Base-by-base conservation (phyloP, 305 asterid genomes). In the Nicotiana rustica region DNA sequence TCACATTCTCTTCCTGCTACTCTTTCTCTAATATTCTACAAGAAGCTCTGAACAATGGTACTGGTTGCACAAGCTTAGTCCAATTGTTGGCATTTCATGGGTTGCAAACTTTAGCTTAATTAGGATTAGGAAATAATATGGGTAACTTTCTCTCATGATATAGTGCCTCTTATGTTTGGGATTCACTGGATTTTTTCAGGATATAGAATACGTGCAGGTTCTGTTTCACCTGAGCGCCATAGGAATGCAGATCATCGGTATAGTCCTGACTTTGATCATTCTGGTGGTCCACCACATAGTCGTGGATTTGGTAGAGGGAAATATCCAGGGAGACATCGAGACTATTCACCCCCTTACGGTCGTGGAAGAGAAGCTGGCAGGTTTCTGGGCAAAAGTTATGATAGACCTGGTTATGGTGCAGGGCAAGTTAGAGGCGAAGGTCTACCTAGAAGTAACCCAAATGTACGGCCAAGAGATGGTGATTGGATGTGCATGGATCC, bases 401-500 rank as follows among this genome's bases (percentile, higher is more conserved):
- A 88, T 78, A 90, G 91, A 38, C 89, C 91, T 80, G 89, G 90
- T 67, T 88, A 86, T 81, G 93, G 89, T 83, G 89, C 88, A 80
- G 94, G 94, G 68, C 85, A 92, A 80, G 76, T 87, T 52, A 88
- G 94, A 85, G 87, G 82, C 62, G 97, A 92, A 78, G 92, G 88
- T 85, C 80, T 85, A 83, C 90, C 93, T 79, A 87, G 94, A 86
- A 91, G 92, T 86, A 94, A 92, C 85, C 97, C 99, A 67, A 93
- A 94, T 86, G 98, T 95, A 67, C 94, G 85, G 31, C 99, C 98
- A 14, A 92, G 98, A 88, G 98, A 94, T 60, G 98, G 99, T 75
- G 99, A 95, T 81, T 94, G 99, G 99, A 79, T 89, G 82, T 95
- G 99, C 92, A 79, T 94, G 14, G 97, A 95, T 83, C 97, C 97